Conservation (phyloP, 164 flowering plant species). For the Akebia trifoliata region DNA sequence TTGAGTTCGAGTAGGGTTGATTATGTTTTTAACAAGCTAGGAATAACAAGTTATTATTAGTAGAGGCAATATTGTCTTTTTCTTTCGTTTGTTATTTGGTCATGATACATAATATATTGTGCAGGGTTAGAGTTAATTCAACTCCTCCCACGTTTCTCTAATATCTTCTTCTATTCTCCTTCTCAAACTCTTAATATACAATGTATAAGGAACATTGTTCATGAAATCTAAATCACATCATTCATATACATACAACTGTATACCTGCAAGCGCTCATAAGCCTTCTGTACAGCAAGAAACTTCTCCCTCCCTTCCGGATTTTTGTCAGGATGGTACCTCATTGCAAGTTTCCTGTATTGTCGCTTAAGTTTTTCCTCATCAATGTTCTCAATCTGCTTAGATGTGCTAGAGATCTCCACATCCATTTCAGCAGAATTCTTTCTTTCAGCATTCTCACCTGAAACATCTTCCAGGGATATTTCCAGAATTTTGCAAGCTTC, state of each 20-base stretch:
- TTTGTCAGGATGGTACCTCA: constrained; percentile 97
- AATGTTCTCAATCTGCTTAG: constrained; percentile 81
- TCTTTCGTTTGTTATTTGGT: too few species aligned
- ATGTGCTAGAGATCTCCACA: constrained; percentile 48
- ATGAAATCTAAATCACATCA: background rate
- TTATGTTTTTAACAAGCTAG: too few species aligned
- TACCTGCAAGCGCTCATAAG: constrained; percentile 98
- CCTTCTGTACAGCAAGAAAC: constrained; percentile 97
- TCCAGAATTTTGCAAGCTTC: constrained; percentile 95
- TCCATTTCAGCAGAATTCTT: constrained; percentile 30
- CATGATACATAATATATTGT: too few species aligned
- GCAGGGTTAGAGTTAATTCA: too few species aligned
- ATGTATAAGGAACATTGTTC: background rate
- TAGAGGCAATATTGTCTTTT: too few species aligned
- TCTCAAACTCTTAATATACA: too few species aligned
- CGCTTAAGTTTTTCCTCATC: constrained; percentile 99
- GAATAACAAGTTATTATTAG: too few species aligned
- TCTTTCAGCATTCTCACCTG: constrained; percentile 35
- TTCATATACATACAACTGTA: background rate
- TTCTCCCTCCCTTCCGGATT: constrained; percentile 99
- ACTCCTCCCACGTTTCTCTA: too few species aligned
- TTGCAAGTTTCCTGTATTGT: constrained; percentile 96
- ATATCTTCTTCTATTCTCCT: too few species aligned
- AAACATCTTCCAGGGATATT: constrained; percentile 76
- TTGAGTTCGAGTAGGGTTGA: too few species aligned